Evolutionary conservation across 345 rosid species (phyloP).

Genomic region (Eucalyptus polyanthemos): DNA sequence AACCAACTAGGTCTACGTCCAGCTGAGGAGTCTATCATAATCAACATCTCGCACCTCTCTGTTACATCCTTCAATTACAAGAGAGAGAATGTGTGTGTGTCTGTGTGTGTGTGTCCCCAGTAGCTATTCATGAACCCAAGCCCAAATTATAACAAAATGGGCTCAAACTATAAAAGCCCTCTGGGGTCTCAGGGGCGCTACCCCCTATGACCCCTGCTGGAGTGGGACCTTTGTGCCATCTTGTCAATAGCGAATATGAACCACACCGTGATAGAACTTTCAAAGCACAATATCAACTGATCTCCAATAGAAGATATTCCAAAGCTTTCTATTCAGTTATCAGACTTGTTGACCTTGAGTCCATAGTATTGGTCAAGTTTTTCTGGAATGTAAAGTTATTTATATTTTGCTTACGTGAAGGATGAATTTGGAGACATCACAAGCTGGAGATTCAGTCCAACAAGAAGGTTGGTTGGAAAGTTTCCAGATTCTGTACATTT

Average conservation of each 20-base stretch:
- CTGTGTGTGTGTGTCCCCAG: too few species aligned
- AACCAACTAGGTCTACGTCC: too few species aligned
- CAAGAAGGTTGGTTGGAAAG: slow-evolving; percentile 24
- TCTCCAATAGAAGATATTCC: background rate
- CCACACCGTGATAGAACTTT: background rate
- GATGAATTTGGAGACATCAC: slow-evolving; percentile 39
- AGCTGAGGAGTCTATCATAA: too few species aligned
- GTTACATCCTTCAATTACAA: too few species aligned
- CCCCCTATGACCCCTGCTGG: too few species aligned
- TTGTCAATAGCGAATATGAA: too few species aligned
- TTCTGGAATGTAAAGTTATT: background rate
- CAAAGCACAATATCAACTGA: background rate
- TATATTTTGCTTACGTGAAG: slow-evolving; percentile 14
- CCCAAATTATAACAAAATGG: too few species aligned
- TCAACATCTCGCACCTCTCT: too few species aligned
- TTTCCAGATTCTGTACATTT: background rate
- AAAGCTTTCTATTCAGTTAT: background rate
- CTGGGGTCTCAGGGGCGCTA: fast-evolving
- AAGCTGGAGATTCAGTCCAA: slow-evolving; percentile 34
- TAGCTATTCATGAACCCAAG: too few species aligned
- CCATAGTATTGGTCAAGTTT: background rate
- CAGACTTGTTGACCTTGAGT: background rate
- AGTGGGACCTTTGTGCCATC: too few species aligned
- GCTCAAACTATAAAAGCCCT: too few species aligned
- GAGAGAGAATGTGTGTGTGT: too few species aligned